Base-by-base conservation (phyloP, 805 yeast species). In the Suhomyces kilbournensis region DNA sequence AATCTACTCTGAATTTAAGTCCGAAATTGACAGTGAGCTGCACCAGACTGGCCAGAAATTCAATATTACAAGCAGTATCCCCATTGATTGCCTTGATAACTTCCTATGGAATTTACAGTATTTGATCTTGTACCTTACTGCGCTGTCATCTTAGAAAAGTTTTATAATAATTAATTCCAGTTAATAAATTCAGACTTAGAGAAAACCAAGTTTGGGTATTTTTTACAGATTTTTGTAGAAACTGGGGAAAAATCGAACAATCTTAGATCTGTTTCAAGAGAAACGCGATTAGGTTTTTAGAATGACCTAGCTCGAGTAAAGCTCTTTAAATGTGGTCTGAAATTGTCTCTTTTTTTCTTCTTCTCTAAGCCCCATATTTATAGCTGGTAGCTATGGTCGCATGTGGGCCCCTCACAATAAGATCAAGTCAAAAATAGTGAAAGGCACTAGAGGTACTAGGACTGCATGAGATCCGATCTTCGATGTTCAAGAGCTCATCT, bases 71-170 rank as follows among this genome's bases (percentile, higher is more conserved):
- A 47, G 49, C 28, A 50, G 46, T n/a, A 61, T 73, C 12, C 78
- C 78, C 2, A 54, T 64, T 7, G 78, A 74, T 45, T 71, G 76
- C 49, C 47, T 66, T 15, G 79, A 74, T 56, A 72, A 74, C 52
- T 66, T 73, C 44, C 58, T 74, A 51, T 75, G 79, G 79, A 72
- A 64, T 46, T 53, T 75, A 22, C 69, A 75, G 53, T 75, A 68
- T 49, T 47, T 74, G 22, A 51, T 69, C 12, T 58, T 75, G 40
- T 72, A 65, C 54, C 54, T 74, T 38, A 72, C 77, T 1, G 68
- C 68, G 2, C 53, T 48, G 22, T 28, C 40, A 19, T 17, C 20
- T 38, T 19, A 38, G n/a, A 8, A 25, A 22, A 12, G 19, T 23
- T 12, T 39, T 30, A 12, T 26, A 20, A 28, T 34, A 12, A 8